Base-by-base conservation (phyloP, 192 early-diverging fungal genomes). In the Borealophlyctis nickersoniae region DNA sequence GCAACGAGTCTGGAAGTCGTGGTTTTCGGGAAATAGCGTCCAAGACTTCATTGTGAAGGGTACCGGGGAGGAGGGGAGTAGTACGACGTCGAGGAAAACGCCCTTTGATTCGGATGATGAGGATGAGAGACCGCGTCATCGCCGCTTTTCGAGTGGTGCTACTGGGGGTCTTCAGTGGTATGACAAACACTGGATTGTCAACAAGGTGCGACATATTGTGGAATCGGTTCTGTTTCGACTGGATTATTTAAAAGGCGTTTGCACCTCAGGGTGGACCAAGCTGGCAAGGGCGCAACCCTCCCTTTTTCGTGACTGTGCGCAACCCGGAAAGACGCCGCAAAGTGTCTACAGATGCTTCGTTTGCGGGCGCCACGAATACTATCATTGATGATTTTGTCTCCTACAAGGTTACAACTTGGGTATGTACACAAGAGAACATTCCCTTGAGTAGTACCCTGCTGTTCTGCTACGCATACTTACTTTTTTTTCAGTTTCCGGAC, bases 21-120 rank as follows among this genome's bases (percentile, higher is more conserved):
- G 66, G 66, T 67, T 67, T 33, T 45, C 45, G 23, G 60, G 60
- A 7, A 49, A 67, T 28, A 67, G 66, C 45, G 66, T 67, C 7
- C 56, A 67, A 26, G 66, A 67, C 35, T 67, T 67, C 28, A 67
- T 67, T 60, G 31, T 60, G 29, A 34, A 33, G 4, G 33, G 57
- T 32, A 3, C 39, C 19, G 57, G 5, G 5, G 57, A 36, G 4
- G 57, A 59, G 2, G 57, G 9, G 2, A 34, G 4, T 31, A 36
- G 26, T 23, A n/a, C 45, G 48, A 16, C 2, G 2, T 2, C 26
- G 60, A 36, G 26, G 24, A n/a, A 23, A 50, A 16, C 2, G 2
- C 2, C 26, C 45, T 26, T 27, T 49, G 24, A 32, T 45, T 22
- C n/a, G 56, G 56, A 58, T 58, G 30, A 55, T 16, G 57, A 27